A percentile compares a stretch with the other conserved stretches of the same genome.
These are phyloP conservation scores for Pyropia haitanensis DNA, from an alignment of 23 red algal species.

Conservation along the genomic window DNA sequence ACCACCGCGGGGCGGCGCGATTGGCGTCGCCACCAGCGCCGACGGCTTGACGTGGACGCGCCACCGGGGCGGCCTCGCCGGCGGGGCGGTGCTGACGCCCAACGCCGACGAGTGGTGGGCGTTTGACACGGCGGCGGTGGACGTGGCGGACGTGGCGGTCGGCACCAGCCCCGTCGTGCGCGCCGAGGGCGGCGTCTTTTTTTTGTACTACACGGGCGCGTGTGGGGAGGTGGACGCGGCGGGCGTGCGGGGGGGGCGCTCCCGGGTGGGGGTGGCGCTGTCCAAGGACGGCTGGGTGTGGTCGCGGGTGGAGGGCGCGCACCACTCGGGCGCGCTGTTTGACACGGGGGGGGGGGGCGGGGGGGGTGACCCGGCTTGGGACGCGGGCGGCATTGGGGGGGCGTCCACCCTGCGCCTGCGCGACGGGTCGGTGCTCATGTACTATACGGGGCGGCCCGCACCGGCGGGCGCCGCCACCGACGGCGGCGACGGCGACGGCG, in stretches of 20 bases:
- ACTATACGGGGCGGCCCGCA: slow-evolving; percentile 33
- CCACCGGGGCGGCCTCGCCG: slow-evolving; percentile 14
- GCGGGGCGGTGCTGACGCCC: slow-evolving; percentile 40
- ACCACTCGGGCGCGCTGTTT: slow-evolving; percentile 45
- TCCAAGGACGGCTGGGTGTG: slow-evolving; percentile 76
- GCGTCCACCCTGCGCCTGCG: slow-evolving; percentile 13
- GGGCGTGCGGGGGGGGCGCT: slow-evolving; percentile 23
- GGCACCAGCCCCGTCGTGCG: slow-evolving; percentile 15
- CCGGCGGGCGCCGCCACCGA: slow-evolving; percentile 26
- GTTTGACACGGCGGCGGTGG: slow-evolving; percentile 60
- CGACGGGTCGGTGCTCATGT: slow-evolving; percentile 37
- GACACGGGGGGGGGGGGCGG: slow-evolving; percentile 19
- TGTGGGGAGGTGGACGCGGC: slow-evolving; percentile 21
- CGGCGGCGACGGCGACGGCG: slow-evolving; percentile 32
- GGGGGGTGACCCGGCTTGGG: slow-evolving; percentile 20
- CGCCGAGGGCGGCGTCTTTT: slow-evolving; percentile 55
- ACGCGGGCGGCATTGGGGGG: slow-evolving; percentile 19
- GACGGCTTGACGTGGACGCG: slow-evolving; percentile 46
- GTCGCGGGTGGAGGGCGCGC: slow-evolving; percentile 48
- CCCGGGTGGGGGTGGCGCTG: slow-evolving; percentile 57
- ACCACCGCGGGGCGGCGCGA: slow-evolving; percentile 5
- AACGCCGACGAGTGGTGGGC: slow-evolving; percentile 53
- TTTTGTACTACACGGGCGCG: slow-evolving; percentile 61
- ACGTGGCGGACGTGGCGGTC: slow-evolving; percentile 31
- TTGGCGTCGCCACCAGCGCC: slow-evolving; percentile 40